A percentile compares a stretch with the other conserved stretches of the same genome.
Evolutionary conservation across 1,284 basidiomycete species (phyloP).

Genomic region (Moniliophthora roreri): DNA sequence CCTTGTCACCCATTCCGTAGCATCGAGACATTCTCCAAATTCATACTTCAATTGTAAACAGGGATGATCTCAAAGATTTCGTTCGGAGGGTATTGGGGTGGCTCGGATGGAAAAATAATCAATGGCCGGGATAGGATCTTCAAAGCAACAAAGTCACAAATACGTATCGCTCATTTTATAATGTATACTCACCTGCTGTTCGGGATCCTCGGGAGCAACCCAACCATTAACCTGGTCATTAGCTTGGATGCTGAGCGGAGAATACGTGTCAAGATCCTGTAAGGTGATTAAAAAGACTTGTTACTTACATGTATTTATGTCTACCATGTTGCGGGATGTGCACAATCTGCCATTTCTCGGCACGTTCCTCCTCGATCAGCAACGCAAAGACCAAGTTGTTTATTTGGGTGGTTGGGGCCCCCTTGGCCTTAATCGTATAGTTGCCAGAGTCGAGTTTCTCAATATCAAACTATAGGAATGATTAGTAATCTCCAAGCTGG

Average conservation of each 20-base stretch:
- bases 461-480: neutral
- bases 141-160: neutral
- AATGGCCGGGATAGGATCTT: neutral
- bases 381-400: neutral
- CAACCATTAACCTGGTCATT: neutral
- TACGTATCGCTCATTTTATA: neutral
- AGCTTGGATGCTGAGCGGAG: neutral
- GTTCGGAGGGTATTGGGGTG: neutral
- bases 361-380: neutral
- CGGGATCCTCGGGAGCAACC: conserved; percentile 2
- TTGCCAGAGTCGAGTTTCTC: neutral
- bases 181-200: neutral
- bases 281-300: neutral
- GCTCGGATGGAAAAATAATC: neutral
- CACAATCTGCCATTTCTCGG: conserved; percentile 3
- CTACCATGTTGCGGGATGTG: neutral
- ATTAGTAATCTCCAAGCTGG: neutral
- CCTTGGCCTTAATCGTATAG: neutral
- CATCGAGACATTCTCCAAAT: neutral
- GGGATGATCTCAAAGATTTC: conserved; percentile 5
- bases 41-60: neutral
- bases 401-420: conserved; percentile 1
- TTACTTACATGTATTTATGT: conserved; percentile 5
- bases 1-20: no score
- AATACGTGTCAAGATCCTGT: neutral